Percentiles rank a stretch among this genome's conserved stretches.
Conservation (phyloP, 345 rosid species). For the Linum lewisii region DNA sequence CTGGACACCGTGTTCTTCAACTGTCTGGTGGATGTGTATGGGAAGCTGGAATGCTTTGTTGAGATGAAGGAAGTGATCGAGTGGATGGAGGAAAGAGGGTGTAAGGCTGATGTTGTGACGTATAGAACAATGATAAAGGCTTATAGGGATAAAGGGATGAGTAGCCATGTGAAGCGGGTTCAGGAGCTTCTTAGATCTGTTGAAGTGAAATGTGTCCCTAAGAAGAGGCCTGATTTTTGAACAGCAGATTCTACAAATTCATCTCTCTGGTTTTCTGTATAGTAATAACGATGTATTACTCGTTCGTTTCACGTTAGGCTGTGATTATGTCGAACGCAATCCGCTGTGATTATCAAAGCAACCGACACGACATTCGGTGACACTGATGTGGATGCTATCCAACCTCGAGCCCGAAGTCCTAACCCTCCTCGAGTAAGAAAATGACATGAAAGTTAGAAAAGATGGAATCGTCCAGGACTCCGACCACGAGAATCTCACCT, state of each 20-base stretch:
- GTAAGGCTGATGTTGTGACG: constrained; percentile 66
- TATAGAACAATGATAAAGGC: constrained; percentile 81
- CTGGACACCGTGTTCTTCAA: constrained; percentile 75
- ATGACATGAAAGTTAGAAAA: too few species aligned
- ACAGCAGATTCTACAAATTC: constrained; percentile 3
- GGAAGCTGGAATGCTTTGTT: constrained; percentile 68
- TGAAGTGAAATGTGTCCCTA: constrained; percentile 21
- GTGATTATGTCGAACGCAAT: too few species aligned
- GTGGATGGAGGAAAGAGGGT: constrained; percentile 60
- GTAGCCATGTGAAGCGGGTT: constrained; percentile 54
- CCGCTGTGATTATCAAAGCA: too few species aligned
- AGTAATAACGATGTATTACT: too few species aligned
- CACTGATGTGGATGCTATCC: too few species aligned
- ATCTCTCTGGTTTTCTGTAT: constrained; percentile 8
- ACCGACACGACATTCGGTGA: too few species aligned
- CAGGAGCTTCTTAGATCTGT: constrained; percentile 26
- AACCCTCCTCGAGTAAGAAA: too few species aligned
- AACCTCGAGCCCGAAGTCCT: too few species aligned
- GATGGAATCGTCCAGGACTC: too few species aligned
- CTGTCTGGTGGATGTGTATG: constrained; percentile 85
- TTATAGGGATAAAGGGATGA: constrained; percentile 57
- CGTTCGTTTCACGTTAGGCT: too few species aligned
- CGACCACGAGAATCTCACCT: too few species aligned
- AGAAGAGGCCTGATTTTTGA: constrained; percentile 48
- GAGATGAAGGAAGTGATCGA: constrained; percentile 84